These are phyloP conservation scores for Astrothelium macrocarpum DNA, from an alignment of 495 filamentous ascomycete species.

Conservation along the genomic window DNA sequence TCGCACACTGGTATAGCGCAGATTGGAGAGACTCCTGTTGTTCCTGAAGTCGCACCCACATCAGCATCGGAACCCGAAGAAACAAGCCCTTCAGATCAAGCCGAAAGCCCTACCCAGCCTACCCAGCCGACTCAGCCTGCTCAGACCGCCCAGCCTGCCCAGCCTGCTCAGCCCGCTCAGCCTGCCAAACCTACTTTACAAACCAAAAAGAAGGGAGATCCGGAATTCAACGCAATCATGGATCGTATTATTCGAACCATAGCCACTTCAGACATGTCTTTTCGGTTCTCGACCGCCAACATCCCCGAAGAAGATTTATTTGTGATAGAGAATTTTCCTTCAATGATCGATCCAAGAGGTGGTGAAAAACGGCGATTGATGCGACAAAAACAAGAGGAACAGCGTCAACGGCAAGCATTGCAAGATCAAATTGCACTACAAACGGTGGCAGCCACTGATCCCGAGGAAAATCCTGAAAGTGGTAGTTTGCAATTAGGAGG, in stretches of 20 bases:
- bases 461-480: constrained; percentile 47
- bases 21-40: not conserved
- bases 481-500: constrained; percentile 85
- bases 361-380: constrained; percentile 65
- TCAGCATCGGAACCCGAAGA: constrained; percentile 11
- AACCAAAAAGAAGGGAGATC: not conserved
- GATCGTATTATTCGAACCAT: not conserved
- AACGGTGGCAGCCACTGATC: constrained; percentile 22
- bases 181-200: not conserved
- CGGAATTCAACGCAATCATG: not conserved
- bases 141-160: not conserved
- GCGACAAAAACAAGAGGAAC: constrained; percentile 50
- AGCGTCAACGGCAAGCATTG: constrained; percentile 42
- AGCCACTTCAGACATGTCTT: constrained; percentile 44
- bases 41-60: not conserved
- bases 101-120: not conserved
- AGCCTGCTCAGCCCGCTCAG: not conserved
- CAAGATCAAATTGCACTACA: constrained; percentile 49
- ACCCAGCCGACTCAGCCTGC: not conserved
- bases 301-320: constrained; percentile 46
- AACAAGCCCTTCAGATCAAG: not conserved
- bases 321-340: constrained; percentile 55
- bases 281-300: constrained; percentile 45
- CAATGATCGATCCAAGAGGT: constrained; percentile 69
- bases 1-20: constrained; percentile 39